A percentile compares a stretch with the other conserved stretches of the same genome.
Conservation (phyloP, 1,139 yeast genomes). For the Kurtzmaniella natalensis region DNA sequence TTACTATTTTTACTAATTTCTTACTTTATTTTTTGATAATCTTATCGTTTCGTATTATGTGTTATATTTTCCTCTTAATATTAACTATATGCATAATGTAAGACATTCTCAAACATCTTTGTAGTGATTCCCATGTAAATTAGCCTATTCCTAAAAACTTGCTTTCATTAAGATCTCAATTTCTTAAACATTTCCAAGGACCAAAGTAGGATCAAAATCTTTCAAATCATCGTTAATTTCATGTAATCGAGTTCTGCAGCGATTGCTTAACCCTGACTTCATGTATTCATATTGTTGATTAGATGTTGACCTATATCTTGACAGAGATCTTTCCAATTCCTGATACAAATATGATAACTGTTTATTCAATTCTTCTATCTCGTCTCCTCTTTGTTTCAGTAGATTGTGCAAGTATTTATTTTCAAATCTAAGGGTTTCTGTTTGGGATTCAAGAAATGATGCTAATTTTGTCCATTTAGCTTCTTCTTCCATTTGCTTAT, state of each 20-base stretch:
- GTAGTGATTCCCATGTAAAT: too few species aligned
- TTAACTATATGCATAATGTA: too few species aligned
- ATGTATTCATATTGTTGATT: background rate
- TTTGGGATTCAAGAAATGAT: constrained; percentile 29
- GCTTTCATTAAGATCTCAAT: too few species aligned
- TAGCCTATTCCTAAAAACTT: too few species aligned
- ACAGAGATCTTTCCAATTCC: constrained; percentile 13
- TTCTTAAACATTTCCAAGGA: too few species aligned
- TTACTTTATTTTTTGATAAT: too few species aligned
- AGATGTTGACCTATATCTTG: background rate
- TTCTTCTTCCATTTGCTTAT: constrained; percentile 3
- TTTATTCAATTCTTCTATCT: constrained; percentile 21
- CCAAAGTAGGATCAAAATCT: constrained; percentile 4
- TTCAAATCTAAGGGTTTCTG: constrained; percentile 28
- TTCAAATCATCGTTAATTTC: constrained; percentile 3
- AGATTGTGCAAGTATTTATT: constrained; percentile 25
- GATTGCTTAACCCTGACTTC: background rate
- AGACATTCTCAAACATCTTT: too few species aligned
- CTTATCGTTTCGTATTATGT: too few species aligned
- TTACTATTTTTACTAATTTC: too few species aligned
- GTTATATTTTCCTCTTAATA: too few species aligned
- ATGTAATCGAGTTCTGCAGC: constrained; percentile 1
- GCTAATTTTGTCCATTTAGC: constrained; percentile 24
- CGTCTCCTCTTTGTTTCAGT: constrained; percentile 16
- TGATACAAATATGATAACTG: constrained; percentile 28